These are phyloP conservation scores for Emiliania huxleyi DNA, from an alignment of 78 protist species.

Conservation along the genomic window DNA sequence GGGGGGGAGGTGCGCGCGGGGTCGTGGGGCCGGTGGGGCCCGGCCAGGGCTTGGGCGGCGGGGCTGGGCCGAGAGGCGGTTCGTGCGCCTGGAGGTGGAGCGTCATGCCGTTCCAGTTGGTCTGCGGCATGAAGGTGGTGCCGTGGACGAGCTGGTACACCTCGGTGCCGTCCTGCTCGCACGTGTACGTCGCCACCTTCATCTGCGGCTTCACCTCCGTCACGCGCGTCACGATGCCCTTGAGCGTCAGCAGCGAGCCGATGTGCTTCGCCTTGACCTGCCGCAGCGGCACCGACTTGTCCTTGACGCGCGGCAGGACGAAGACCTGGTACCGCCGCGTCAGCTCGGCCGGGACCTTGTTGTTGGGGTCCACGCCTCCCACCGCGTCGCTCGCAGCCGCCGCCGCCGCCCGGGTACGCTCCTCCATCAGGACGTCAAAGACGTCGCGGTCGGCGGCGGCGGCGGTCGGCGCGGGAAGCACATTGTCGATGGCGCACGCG, in stretches of 20 bases:
- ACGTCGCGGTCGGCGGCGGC: background rate
- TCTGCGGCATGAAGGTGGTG: conserved; percentile 53
- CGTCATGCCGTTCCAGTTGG: too few relatives aligned
- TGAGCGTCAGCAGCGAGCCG: conserved; percentile 44
- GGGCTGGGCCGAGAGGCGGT: too few relatives aligned
- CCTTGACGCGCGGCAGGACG: background rate
- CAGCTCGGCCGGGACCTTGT: background rate
- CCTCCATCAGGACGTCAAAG: background rate
- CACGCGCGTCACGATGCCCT: conserved; percentile 90
- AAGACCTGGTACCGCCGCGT: background rate
- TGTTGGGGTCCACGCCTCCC: background rate
- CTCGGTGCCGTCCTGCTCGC: conserved; percentile 89
- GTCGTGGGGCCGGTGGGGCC: too few relatives aligned
- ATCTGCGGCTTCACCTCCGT: conserved; percentile 91
- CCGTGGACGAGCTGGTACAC: conserved; percentile 79
- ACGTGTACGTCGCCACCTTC: conserved; percentile 92
- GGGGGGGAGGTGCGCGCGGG: too few relatives aligned
- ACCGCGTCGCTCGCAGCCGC: background rate
- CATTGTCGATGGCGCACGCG: conserved; percentile 17
- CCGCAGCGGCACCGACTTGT: background rate
- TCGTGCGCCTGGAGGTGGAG: too few relatives aligned
- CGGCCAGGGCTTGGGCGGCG: too few relatives aligned
- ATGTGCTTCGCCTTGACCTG: background rate
- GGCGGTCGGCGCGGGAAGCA: background rate
- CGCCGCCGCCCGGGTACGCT: background rate